Base-by-base conservation (phyloP, 2,329 filamentous ascomycete species). In the Penicillium sp. region DNA sequence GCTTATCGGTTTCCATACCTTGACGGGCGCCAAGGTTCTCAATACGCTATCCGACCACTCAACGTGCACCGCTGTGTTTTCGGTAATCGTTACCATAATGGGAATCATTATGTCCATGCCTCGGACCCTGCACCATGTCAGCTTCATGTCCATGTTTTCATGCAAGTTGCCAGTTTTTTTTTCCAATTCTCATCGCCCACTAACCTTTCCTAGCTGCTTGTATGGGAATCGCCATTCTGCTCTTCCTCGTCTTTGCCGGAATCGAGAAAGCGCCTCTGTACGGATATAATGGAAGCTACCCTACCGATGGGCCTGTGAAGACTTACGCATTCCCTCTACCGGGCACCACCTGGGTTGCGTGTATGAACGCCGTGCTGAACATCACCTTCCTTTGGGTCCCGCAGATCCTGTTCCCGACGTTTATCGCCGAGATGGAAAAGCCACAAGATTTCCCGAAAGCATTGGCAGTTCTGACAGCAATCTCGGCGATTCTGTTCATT, bases 391-490 rank as follows among this genome's bases (percentile, higher is more conserved):
- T 80, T 36, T 81, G 77, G 78, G 77, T 80, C 1, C 78, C 79
- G 2, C 79, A 81, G 55, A 81, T 81, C 53, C 73, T 81, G 24
- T 81, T 81, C 65, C 79, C 79, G 1, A 77, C 76, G 13, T 81
- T 81, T 66, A 81, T 81, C 66, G 62, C 78, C 31, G 79, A 81
- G 57, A 80, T 80, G 78, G 74, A 80, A 55, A 66, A 64, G 11
- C 79, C 79, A 1, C 74, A 81, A 45, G 79, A 81, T 64, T 81
- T 81, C 65, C 78, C 79, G 43, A 81, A 81, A 55, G 69, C 78
- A 2, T 71, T 81, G 34, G 76, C 78, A 2, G 78, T 81, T 34
- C 67, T 81, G 4, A 64, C 75, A 2, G 73, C 18, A 2, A 75
- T 81, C 43, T 80, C 77, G 3, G 65, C 63, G 46, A 74, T 81